A percentile compares a stretch with the other conserved stretches of the same genome.
Evolutionary conservation across 179 eudicot species (phyloP).

Genomic region (Actinidia chinensis): DNA sequence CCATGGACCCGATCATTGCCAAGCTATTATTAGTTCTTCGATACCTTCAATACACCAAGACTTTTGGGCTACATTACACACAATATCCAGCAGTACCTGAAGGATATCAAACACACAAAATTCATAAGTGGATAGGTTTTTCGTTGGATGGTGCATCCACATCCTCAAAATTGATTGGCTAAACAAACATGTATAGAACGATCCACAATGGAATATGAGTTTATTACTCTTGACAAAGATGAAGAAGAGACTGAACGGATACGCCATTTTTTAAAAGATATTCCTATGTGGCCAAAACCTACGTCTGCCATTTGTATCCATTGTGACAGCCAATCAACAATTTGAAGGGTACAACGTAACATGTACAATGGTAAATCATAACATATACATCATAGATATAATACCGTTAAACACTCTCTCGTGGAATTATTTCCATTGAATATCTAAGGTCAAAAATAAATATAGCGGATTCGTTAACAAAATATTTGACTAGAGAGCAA

Average conservation of each 20-base stretch:
- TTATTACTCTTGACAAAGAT: background rate
- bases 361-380: too few relatives aligned
- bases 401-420: too few relatives aligned
- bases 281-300: background rate
- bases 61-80: conserved; percentile 13
- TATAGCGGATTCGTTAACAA: too few relatives aligned
- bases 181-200: background rate
- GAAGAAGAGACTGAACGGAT: background rate
- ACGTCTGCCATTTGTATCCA: too few relatives aligned
- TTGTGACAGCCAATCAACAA: too few relatives aligned
- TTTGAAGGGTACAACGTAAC: too few relatives aligned
- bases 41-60: conserved; percentile 14
- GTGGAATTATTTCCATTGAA: too few relatives aligned
- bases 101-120: conserved; percentile 13
- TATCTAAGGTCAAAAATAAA: too few relatives aligned
- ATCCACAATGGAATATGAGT: background rate
- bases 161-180: background rate
- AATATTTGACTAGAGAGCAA: too few relatives aligned
- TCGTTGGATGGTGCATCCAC: background rate
- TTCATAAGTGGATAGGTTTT: conserved; percentile 31
- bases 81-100: too few relatives aligned
- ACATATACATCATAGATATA: too few relatives aligned
- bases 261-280: background rate
- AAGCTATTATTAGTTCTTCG: conserved; percentile 11
- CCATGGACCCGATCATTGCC: conserved; percentile 14